These are phyloP conservation scores for Rosa rugosa DNA, from an alignment of 306 rosid species.

Conservation along the genomic window DNA sequence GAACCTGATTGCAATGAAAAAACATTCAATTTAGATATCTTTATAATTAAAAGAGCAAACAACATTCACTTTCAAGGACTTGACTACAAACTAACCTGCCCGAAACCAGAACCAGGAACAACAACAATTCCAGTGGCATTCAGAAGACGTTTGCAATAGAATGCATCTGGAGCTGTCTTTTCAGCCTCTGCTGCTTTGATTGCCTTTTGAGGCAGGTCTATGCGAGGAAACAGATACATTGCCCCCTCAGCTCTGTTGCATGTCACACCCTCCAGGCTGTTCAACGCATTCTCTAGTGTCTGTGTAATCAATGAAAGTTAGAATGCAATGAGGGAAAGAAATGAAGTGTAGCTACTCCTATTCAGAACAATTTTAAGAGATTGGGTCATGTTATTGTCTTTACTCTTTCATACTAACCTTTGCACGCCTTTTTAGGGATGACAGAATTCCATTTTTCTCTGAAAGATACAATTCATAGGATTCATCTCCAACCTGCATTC, in stretches of 20 bases:
- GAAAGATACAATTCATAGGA: slow-evolving; percentile 63
- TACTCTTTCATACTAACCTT: slow-evolving; percentile 53
- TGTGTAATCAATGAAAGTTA: slow-evolving; percentile 13
- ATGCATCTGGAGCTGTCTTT: slow-evolving; percentile 64
- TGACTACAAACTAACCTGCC: slow-evolving; percentile 64
- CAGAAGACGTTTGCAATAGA: slow-evolving; percentile 69
- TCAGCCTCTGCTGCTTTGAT: slow-evolving; percentile 75
- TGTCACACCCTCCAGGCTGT: slow-evolving; percentile 75
- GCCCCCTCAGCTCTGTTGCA: slow-evolving; percentile 97
- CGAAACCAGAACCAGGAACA: slow-evolving; percentile 93
- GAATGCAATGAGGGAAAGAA: background rate
- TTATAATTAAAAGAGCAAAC: background rate
- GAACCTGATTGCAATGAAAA: slow-evolving; percentile 47
- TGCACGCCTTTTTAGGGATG: slow-evolving; percentile 87
- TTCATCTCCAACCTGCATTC: slow-evolving; percentile 83
- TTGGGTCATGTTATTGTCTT: background rate
- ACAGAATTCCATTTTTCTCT: slow-evolving; percentile 76
- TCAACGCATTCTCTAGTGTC: slow-evolving; percentile 72
- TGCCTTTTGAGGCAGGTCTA: slow-evolving; percentile 65
- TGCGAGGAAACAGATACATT: slow-evolving; percentile 78
- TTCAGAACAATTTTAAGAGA: background rate
- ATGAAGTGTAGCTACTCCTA: background rate
- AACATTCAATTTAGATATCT: background rate
- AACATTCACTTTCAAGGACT: background rate
- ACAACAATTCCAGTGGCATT: slow-evolving; percentile 82